These are phyloP conservation scores for Spinellus fusiger DNA, from an alignment of 192 early-diverging fungal genomes.

Conservation along the genomic window DNA sequence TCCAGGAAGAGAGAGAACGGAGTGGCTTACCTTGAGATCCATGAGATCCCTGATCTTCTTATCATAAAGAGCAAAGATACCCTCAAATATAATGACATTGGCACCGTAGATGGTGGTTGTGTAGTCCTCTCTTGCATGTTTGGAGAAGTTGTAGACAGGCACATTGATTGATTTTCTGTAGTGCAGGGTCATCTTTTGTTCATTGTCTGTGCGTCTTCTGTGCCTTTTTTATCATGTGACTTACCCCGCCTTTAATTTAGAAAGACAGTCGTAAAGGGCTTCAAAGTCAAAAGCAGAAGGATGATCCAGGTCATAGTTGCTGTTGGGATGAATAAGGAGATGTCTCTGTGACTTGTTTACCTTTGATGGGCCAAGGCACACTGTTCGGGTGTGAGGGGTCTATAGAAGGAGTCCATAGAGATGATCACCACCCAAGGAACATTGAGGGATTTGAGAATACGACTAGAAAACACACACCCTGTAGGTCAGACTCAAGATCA, in stretches of 20 bases:
- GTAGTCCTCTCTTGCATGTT: slow-evolving; percentile 72
- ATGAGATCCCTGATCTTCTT: slow-evolving; percentile 71
- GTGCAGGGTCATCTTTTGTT: neutral
- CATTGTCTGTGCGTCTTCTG: neutral
- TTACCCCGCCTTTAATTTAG: slow-evolving; percentile 74
- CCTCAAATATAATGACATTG: slow-evolving; percentile 95
- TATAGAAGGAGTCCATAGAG: slow-evolving; percentile 98
- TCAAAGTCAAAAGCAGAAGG: slow-evolving; percentile 88
- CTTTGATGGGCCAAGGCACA: slow-evolving; percentile 39
- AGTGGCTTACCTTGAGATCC: slow-evolving; percentile 61
- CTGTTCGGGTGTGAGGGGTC: slow-evolving; percentile 73
- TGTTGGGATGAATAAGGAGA: slow-evolving; percentile 18
- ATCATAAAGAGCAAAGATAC: slow-evolving; percentile 95
- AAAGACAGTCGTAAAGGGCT: slow-evolving; percentile 59
- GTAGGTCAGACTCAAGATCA: too few species aligned
- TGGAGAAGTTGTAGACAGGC: slow-evolving; percentile 88
- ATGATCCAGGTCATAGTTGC: slow-evolving; percentile 91
- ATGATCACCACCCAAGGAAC: slow-evolving; percentile 85
- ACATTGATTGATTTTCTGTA: slow-evolving; percentile 61
- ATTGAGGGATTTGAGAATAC: slow-evolving; percentile 67
- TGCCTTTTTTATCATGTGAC: neutral
- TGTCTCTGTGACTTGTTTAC: slow-evolving; percentile 19
- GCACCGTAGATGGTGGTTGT: slow-evolving; percentile 81
- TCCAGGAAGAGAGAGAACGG: neutral
- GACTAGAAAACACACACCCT: slow-evolving; percentile 15